Conservation (phyloP, 805 yeast species). For the Danielozyma ontarioensis region DNA sequence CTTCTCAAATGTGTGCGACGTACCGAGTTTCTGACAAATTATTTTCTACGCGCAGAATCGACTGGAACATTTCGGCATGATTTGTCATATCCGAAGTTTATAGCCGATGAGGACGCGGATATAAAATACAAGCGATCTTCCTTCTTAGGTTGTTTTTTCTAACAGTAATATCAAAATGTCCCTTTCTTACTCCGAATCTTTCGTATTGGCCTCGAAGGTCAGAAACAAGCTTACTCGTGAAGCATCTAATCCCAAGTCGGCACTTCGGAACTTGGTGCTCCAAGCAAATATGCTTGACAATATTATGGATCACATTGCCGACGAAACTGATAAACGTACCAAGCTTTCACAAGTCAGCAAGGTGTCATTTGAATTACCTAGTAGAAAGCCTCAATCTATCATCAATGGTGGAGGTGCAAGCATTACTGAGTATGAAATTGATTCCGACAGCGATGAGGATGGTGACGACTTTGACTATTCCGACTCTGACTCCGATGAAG, state of each 20-base stretch:
- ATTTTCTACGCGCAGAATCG: too few relatives aligned
- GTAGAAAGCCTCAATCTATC: constrained; percentile 3
- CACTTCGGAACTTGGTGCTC: constrained; percentile 53
- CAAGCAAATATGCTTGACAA: constrained; percentile 70
- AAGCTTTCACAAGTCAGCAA: constrained; percentile 5
- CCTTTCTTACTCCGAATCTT: constrained; percentile 39
- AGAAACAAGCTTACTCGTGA: constrained; percentile 59
- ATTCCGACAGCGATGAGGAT: constrained; percentile 20
- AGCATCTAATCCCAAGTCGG: constrained; percentile 52
- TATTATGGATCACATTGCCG: constrained; percentile 48
- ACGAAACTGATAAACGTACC: constrained; percentile 23
- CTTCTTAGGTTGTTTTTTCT: too few relatives aligned
- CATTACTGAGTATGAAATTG: constrained; percentile 36
- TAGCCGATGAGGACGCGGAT: too few relatives aligned
- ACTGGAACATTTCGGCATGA: too few relatives aligned
- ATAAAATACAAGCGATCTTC: too few relatives aligned
- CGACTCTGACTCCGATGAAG: constrained; percentile 11
- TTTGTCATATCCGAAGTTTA: too few relatives aligned
- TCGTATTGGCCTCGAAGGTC: constrained; percentile 59
- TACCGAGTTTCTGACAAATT: too few relatives aligned
- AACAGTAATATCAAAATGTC: too few relatives aligned
- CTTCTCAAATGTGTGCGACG: too few relatives aligned
- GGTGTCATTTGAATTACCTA: constrained; percentile 11
- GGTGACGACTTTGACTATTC: constrained; percentile 21
- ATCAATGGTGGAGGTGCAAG: constrained; percentile 7